A percentile compares a stretch with the other conserved stretches of the same genome.
Evolutionary conservation across 2,329 filamentous ascomycete genomes (phyloP).

Genomic region (Scolecobasidium constrictum): DNA sequence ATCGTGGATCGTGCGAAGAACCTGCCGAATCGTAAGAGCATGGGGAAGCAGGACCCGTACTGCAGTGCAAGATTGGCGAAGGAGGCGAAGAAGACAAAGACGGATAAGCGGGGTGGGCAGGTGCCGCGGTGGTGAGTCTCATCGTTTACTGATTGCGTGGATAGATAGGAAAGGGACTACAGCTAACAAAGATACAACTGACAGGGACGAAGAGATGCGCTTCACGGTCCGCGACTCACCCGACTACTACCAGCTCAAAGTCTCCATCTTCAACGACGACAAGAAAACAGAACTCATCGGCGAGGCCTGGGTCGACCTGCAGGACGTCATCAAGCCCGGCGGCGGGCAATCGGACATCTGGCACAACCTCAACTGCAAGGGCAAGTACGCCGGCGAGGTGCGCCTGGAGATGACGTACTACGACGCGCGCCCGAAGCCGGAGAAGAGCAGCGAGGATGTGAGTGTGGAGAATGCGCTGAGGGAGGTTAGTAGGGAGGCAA

Average conservation of each 20-base stretch:
- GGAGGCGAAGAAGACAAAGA: slow-evolving; percentile 93
- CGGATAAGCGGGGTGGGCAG: slow-evolving; percentile 87
- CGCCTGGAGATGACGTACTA: slow-evolving; percentile 95
- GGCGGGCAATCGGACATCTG: slow-evolving; percentile 92
- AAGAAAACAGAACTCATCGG: slow-evolving; percentile 96
- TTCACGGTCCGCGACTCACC: slow-evolving; percentile 94
- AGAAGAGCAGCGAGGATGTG: slow-evolving; percentile 42
- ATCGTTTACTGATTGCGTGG: neutral
- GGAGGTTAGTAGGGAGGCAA: slow-evolving; percentile 19
- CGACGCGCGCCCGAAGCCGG: slow-evolving; percentile 72
- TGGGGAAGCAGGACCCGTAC: slow-evolving; percentile 97
- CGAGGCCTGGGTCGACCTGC: slow-evolving; percentile 80
- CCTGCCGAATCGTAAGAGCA: slow-evolving; percentile 88
- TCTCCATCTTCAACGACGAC: slow-evolving; percentile 96
- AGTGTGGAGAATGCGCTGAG: slow-evolving; percentile 27
- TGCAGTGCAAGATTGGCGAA: slow-evolving; percentile 90
- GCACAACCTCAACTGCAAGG: slow-evolving; percentile 78
- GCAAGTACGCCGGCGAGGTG: slow-evolving; percentile 93
- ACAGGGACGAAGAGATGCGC: slow-evolving; percentile 92
- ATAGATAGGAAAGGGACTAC: slow-evolving; percentile 9
- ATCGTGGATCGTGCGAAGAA: slow-evolving; percentile 96
- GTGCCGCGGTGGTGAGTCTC: slow-evolving; percentile 78
- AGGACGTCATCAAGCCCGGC: slow-evolving; percentile 68
- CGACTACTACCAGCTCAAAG: slow-evolving; percentile 90
- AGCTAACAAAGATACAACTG: slow-evolving; percentile 47